Conservation (phyloP, 192 early-diverging fungal genomes). For the Coemansia sp. region DNA sequence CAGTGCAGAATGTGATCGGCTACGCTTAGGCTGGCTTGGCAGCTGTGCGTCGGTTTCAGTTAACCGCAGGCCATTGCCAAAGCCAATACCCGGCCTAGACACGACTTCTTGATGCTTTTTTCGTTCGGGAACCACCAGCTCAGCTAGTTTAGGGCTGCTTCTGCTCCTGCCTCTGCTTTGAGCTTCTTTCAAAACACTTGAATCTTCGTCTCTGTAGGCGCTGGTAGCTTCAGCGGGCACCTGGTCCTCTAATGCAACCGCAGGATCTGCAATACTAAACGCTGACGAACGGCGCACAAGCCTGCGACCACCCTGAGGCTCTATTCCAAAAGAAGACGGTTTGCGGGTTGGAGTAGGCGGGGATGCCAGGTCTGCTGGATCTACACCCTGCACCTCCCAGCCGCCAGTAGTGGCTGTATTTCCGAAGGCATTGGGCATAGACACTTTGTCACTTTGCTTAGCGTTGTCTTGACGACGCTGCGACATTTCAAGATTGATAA, state of each 20-base stretch:
- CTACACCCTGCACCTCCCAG: conserved; percentile 15
- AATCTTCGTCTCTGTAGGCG: background rate
- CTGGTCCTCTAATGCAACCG: conserved; percentile 2
- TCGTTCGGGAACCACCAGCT: background rate
- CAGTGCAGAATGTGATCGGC: conserved; percentile 36
- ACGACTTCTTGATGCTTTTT: background rate
- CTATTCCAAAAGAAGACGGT: conserved; percentile 3
- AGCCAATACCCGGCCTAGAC: background rate
- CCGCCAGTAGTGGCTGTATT: background rate
- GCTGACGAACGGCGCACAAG: conserved; percentile 41
- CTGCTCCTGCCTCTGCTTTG: background rate
- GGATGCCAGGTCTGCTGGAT: conserved; percentile 30
- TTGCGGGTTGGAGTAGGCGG: conserved; percentile 42
- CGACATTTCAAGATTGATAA: conserved; percentile 52
- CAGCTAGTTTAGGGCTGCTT: background rate
- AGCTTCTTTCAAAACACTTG: background rate
- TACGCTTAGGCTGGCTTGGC: conserved; percentile 17
- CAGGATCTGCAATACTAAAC: conserved; percentile 43
- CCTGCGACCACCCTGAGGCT: background rate
- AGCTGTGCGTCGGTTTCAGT: conserved; percentile 1
- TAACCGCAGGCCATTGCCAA: background rate
- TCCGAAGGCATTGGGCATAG: background rate
- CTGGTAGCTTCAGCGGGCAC: background rate
- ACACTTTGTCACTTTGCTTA: background rate
- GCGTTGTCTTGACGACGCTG: conserved; percentile 22